phyloP scores from a whole-genome alignment of 306 rosid species.

The Cucumis cinereus region DNA sequence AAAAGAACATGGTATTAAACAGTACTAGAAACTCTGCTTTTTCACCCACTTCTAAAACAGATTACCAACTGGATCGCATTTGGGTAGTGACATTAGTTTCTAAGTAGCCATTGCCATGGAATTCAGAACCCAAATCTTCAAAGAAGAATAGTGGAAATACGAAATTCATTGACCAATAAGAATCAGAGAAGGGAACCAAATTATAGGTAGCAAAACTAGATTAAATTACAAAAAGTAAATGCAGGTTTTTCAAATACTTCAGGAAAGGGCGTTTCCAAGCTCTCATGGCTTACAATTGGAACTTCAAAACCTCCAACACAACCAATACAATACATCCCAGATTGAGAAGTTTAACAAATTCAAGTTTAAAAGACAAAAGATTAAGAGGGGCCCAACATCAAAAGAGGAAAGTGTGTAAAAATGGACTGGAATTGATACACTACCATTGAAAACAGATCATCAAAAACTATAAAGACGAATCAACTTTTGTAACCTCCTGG shows the following conservation, averaged over 20 bases:
- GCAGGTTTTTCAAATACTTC: neutral
- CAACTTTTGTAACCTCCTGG: neutral
- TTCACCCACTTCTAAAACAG: neutral
- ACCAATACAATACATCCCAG: neutral
- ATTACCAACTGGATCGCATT: neutral
- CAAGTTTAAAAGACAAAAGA: neutral
- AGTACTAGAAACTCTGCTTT: conserved; percentile 1
- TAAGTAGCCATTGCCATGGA: neutral
- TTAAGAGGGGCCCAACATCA: neutral
- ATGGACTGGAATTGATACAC: neutral
- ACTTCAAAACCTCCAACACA: neutral
- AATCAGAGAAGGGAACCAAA: neutral
- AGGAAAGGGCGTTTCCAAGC: neutral
- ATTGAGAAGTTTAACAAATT: conserved; percentile 1
- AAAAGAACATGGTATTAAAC: neutral
- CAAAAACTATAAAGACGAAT: neutral
- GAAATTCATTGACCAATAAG: neutral
- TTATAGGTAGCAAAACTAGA: neutral
- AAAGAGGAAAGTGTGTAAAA: neutral
- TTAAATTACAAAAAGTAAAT: neutral
- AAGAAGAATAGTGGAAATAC: neutral
- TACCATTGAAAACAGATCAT: neutral
- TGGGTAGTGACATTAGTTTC: neutral
- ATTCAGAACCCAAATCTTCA: neutral
- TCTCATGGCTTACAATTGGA: neutral